phyloP scores from a whole-genome alignment of 2,329 filamentous ascomycete species.

The Fusarium sp. region DNA sequence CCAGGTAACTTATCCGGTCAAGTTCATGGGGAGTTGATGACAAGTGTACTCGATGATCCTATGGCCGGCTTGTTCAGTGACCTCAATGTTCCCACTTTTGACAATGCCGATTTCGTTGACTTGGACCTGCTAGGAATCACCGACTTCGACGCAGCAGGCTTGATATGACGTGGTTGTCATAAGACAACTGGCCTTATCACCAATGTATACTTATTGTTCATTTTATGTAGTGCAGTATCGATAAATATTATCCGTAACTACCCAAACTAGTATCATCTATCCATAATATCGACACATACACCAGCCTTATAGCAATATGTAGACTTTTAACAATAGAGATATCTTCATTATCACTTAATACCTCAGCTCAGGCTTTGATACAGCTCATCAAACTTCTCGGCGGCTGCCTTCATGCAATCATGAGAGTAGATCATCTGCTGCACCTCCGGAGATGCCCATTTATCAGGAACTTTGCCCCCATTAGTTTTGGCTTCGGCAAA shows the following conservation, averaged over 20 bases:
- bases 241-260: not conserved
- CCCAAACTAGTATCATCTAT: not conserved
- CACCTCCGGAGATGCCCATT: conserved; percentile 77
- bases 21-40: not conserved
- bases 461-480: conserved; percentile 68
- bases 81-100: conserved; percentile 12
- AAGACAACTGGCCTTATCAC: not conserved
- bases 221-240: not conserved
- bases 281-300: not conserved
- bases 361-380: conserved; percentile 37
- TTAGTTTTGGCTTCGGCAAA: conserved; percentile 65
- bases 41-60: not conserved
- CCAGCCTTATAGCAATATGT: not conserved
- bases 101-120: conserved; percentile 16
- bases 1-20: not conserved
- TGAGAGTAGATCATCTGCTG: conserved; percentile 74
- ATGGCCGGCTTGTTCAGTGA: conserved; percentile 27
- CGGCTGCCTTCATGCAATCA: conserved; percentile 68
- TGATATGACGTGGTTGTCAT: conserved; percentile 39
- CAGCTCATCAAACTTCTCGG: conserved; percentile 63
- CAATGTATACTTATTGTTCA: not conserved
- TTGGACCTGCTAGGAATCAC: conserved; percentile 28
- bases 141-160: conserved; percentile 32
- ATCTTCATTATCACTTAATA: not conserved
- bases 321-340: not conserved